Conservation (phyloP, 2,329 filamentous ascomycete species). For the Botrytis paeoniae region DNA sequence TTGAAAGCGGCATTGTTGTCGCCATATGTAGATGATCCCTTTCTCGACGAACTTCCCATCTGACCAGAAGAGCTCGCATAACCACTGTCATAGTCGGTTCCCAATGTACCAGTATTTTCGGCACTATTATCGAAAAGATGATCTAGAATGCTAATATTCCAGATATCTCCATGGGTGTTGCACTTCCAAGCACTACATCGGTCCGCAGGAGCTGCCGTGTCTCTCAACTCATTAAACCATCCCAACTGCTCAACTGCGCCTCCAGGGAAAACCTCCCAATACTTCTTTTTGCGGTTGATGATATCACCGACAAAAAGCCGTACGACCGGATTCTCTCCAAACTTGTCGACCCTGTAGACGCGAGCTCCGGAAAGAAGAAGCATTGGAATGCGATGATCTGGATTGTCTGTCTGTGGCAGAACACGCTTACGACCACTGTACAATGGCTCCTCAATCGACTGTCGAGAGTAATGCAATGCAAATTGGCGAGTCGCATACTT, state of each 20-base stretch:
- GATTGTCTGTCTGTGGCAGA: background rate
- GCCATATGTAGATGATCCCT: background rate
- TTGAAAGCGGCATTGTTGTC: background rate
- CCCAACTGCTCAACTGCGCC: background rate
- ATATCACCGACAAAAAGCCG: slow-evolving; percentile 4
- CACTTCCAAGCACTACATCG: slow-evolving; percentile 5
- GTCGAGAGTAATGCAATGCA: background rate
- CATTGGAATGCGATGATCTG: background rate
- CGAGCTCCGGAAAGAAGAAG: background rate
- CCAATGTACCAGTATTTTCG: background rate
- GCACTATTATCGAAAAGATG: background rate
- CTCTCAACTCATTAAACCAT: background rate
- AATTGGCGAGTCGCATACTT: background rate
- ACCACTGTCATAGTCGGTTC: background rate
- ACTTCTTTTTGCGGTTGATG: background rate
- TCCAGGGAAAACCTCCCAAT: background rate
- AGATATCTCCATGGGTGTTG: background rate
- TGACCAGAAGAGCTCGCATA: background rate
- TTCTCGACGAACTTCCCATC: background rate
- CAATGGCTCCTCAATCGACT: background rate
- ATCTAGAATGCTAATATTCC: slow-evolving; percentile 2
- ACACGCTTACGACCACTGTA: background rate
- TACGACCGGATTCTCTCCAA: background rate
- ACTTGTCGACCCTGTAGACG: background rate
- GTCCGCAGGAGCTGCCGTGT: background rate